Base-by-base conservation (phyloP, 139 green algal species). In the Chlamydomonas schloesseri region DNA sequence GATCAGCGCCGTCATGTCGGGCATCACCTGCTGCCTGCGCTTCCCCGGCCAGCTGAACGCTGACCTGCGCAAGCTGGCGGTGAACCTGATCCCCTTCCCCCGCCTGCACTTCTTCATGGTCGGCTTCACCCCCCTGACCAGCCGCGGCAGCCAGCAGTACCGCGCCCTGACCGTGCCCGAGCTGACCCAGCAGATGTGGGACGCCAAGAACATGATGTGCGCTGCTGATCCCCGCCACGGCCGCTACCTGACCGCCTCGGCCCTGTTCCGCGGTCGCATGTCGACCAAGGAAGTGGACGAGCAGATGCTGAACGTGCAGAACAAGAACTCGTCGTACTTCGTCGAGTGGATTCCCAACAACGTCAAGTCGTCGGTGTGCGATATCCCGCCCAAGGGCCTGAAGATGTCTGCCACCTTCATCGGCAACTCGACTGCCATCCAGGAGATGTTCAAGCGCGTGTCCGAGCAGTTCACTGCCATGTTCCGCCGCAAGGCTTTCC, bases 161-260 rank as follows among this genome's bases (percentile, higher is more conserved):
- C 94, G 97, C 57, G 95, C 95, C 31, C 92, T 99, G 42, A 98
- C 96, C 14, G 97, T 99, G n/a, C 97, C 97, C n/a, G 97, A 99
- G 94, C 94, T 99, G 64, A 99, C 97, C 53, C 97, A 99, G 96
- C 97, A 99, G 94, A 99, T 99, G 97, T 99, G 97, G 97, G 97
- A 99, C 83, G 97, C 97, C 81, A 99, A 99, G 93, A 99, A 99
- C 96, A 99, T 99, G 97, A 99, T 99, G 97, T 99, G 97, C 91
- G 98, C 98, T 28, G 98, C 98, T 50, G 98, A 99, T 91, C 98
- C 98, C 24, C 94, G 98, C 81, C 97, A 99, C 88, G 98, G 98
- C 62, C 96, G 98, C 78, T 99, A 99, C 94, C 94, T 99, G 62
- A 99, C 97, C 33, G 97, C 97, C 67, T 98, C 96, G 14, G 97